Evolutionary conservation across 805 yeast genomes (phyloP).

Genomic region (Kuraishia piskuri): DNA sequence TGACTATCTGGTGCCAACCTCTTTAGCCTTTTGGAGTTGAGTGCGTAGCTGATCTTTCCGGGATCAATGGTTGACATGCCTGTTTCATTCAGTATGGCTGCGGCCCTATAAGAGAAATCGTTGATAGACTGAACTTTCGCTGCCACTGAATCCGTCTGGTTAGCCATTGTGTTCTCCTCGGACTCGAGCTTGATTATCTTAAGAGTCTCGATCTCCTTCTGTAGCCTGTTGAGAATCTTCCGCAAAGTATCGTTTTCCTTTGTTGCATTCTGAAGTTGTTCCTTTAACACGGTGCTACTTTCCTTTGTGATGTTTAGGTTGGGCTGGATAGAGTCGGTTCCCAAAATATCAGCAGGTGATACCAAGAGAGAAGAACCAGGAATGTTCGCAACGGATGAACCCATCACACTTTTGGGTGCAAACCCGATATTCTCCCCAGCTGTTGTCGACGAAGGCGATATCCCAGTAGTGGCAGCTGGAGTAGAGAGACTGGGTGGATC

Average conservation of each 20-base stretch:
- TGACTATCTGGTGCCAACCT: constrained; percentile 2
- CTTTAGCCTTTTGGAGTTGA: constrained; percentile 21
- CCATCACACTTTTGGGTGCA: neutral
- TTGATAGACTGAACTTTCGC: neutral
- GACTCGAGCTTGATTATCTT: constrained; percentile 15
- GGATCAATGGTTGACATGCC: constrained; percentile 16
- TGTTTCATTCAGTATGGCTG: constrained; percentile 1
- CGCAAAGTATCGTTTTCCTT: constrained; percentile 35
- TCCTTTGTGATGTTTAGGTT: constrained; percentile 24
- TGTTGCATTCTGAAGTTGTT: constrained; percentile 31
- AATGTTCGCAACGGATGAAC: too few species aligned
- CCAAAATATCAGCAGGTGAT: neutral
- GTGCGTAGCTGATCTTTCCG: constrained; percentile 19
- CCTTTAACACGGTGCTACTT: constrained; percentile 21
- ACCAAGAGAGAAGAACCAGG: too few species aligned
- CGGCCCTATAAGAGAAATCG: neutral
- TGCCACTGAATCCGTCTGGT: neutral
- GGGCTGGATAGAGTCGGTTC: constrained; percentile 18
- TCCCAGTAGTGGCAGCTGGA: neutral
- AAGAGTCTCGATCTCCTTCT: constrained; percentile 27
- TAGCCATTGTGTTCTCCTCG: constrained; percentile 1
- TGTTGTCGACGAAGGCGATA: neutral
- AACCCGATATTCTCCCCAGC: neutral
- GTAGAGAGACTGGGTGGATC: neutral
- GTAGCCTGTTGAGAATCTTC: constrained; percentile 29